phyloP scores from a whole-genome alignment of 257 asterid species.

The Nicotiana benthamiana region DNA sequence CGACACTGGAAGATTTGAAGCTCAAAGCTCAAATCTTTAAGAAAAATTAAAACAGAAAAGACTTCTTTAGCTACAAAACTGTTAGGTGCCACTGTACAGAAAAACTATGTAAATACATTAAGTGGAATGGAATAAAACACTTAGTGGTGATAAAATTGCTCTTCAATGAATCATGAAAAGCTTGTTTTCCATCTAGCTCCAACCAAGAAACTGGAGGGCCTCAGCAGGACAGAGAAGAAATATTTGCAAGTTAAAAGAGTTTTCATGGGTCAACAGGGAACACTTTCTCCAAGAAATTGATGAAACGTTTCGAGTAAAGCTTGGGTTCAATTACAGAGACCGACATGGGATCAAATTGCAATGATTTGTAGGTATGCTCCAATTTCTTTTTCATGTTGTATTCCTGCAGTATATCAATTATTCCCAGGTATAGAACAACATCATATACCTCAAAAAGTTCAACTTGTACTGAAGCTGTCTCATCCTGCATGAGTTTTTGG shows the following conservation, averaged over 20 bases:
- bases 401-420: slow-evolving; percentile 81
- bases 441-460: slow-evolving; percentile 91
- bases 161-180: neutral
- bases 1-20: neutral
- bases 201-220: neutral
- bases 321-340: slow-evolving; percentile 71
- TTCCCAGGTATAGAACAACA: slow-evolving; percentile 83
- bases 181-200: neutral
- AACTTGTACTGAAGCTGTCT: slow-evolving; percentile 41
- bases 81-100: slow-evolving; percentile 3
- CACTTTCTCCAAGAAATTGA: slow-evolving; percentile 52
- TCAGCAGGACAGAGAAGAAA: neutral
- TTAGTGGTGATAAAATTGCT: neutral
- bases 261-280: slow-evolving; percentile 47
- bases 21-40: neutral
- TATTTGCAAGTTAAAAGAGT: neutral
- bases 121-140: neutral
- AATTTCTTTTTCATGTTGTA: slow-evolving; percentile 74
- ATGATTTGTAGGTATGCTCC: slow-evolving; percentile 61
- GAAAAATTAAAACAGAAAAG: neutral
- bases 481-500: slow-evolving; percentile 49
- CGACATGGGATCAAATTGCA: slow-evolving; percentile 62
- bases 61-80: neutral
- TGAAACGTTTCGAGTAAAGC: slow-evolving; percentile 60
- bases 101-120: neutral